Conservation (phyloP, 192 early-diverging fungal species). For the Rhizophlyctis rosea region DNA sequence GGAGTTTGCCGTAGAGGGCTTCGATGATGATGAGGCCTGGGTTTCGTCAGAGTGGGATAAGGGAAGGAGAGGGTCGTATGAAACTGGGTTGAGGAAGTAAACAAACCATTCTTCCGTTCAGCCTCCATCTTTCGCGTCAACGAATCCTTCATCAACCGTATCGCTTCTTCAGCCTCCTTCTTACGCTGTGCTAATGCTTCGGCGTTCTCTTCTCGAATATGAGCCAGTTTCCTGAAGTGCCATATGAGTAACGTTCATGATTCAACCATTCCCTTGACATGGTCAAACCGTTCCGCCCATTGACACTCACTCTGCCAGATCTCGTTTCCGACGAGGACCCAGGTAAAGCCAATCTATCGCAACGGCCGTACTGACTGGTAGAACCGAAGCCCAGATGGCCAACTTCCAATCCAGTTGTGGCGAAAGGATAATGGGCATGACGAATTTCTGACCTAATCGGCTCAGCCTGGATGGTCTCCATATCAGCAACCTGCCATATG, state of each 20-base stretch:
- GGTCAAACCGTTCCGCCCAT: too few species aligned
- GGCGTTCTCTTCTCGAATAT: conserved; percentile 45
- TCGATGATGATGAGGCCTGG: conserved; percentile 73
- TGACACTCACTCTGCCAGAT: conserved; percentile 16
- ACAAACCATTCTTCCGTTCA: too few species aligned
- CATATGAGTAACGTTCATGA: too few species aligned
- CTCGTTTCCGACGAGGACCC: conserved; percentile 28
- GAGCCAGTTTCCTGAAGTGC: conserved; percentile 17
- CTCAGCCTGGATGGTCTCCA: too few species aligned
- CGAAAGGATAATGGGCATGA: conserved; percentile 46
- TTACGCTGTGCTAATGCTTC: conserved; percentile 53
- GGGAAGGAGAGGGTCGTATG: conserved; percentile 9
- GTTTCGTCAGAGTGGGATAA: conserved; percentile 12
- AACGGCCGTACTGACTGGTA: conserved; percentile 33
- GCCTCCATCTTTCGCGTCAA: conserved; percentile 64
- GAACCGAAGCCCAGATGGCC: conserved; percentile 31
- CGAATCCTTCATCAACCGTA: conserved; percentile 64
- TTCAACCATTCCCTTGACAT: too few species aligned
- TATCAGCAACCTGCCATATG: too few species aligned
- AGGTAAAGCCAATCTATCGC: conserved; percentile 38
- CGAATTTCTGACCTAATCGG: conserved; percentile 49
- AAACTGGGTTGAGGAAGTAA: too few species aligned
- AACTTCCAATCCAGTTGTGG: conserved; percentile 41
- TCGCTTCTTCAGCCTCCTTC: conserved; percentile 76
- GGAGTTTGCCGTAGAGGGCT: conserved; percentile 85